These are phyloP conservation scores for Trametes punicea DNA, from an alignment of 768 basidiomycete species.

Conservation along the genomic window DNA sequence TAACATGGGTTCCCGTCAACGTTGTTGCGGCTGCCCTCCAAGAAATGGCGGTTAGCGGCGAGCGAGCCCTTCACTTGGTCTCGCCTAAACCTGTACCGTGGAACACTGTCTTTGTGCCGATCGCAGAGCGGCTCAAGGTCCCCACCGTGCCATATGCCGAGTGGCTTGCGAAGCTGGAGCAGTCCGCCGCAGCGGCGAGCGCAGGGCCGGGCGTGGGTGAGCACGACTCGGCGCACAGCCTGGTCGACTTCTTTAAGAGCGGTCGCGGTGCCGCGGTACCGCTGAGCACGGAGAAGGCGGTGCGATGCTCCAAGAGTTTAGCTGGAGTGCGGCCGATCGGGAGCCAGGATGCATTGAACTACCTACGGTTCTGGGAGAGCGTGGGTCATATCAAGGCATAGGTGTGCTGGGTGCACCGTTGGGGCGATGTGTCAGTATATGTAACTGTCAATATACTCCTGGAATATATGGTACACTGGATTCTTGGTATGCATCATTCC, in stretches of 20 bases:
- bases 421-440: no score
- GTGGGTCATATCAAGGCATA: constrained; percentile 10
- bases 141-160: constrained; percentile 21
- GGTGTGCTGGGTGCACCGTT: no score
- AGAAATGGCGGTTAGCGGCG: constrained; percentile 15
- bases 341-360: constrained; percentile 16
- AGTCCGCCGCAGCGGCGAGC: constrained; percentile 1
- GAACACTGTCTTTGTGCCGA: constrained; percentile 15
- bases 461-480: no score
- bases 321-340: constrained; percentile 12
- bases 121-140: constrained; percentile 19
- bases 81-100: constrained; percentile 26
- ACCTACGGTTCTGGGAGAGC: constrained; percentile 16
- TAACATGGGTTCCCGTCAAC: constrained; percentile 18
- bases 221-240: constrained; percentile 17
- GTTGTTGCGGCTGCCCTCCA: constrained; percentile 16
- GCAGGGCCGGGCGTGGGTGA: constrained; percentile 1
- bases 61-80: constrained; percentile 29
- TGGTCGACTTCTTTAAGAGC: constrained; percentile 15
- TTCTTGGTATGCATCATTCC: no score
- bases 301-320: constrained; percentile 6
- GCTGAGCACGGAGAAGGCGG: constrained; percentile 15
- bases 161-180: constrained; percentile 24
- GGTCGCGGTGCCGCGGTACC: constrained; percentile 1
- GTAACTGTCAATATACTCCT: background rate